Base-by-base conservation (phyloP, 148 eudicot genomes). In the Dysphania ambrosioides region DNA sequence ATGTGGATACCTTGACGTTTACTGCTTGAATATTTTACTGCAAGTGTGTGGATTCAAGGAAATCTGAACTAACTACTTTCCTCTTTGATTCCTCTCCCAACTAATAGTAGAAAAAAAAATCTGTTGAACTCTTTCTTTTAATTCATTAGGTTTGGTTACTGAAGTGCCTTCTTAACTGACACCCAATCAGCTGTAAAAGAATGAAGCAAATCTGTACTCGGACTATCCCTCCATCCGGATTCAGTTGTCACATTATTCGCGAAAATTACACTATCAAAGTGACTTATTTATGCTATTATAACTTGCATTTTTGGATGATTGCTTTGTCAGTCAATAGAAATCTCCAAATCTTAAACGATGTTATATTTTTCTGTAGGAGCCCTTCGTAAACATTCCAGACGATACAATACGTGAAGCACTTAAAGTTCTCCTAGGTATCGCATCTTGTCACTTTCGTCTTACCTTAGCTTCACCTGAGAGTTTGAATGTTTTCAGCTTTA, bases 301-400 rank as follows among this genome's bases (percentile, higher is more conserved):
- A n/a, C n/a, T n/a, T n/a, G n/a, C n/a, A 42, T 12, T 34, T 4
- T 53, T 36, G 31, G n/a, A 66, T 26, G 38, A 36, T 35, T 18
- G 41, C 51, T 15, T 62, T 0, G 24, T 35, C 61, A 32, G 21
- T 31, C 0, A 47, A 12, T 2, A 5, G 30, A 77, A 71, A 18
- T 41, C 15, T 29, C 31, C 11, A 1, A 42, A 64, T 8, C 34
- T 76, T 26, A 77, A 34, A 9, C 41, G 57, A 62, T 35, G 16
- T 42, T 75, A 26, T 36, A 78, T 60, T 65, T 24, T 68, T 42
- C n/a, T 79, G 24, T 86, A 93, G 98, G 98, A 93, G 77, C 95
- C 97, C 34, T 93, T 89, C 75, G 95, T 91, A 19, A 91, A 81
- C 82, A 93, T 93, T 42, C 98, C 98, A 3, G 88, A 93, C 61